Evolutionary conservation across 768 basidiomycete genomes (phyloP), one percentile per base, ranked within the genome.

Genomic region (Mycena chlorophos): DNA sequence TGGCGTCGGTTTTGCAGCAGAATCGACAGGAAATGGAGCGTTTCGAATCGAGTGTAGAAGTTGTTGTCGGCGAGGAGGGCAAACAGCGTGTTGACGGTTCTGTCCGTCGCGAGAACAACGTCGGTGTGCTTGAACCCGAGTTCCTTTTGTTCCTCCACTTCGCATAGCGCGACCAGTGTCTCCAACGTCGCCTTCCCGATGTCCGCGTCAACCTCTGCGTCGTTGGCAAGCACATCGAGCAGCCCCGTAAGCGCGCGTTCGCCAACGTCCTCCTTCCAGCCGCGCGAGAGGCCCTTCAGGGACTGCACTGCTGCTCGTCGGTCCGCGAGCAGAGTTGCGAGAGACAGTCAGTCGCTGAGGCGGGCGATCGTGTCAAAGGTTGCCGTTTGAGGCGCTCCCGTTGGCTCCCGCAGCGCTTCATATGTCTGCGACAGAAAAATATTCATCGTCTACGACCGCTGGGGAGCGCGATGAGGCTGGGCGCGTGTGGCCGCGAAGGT

Each of bases 161-260:
- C 94, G 70, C 94, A 97, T 26, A 99, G 78, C 56, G 86, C 72
- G 66, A 84, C 82, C 51, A 98, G 75, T 1, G 94, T 97, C 75
- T 99, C 97, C 63, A 99, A 74, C 3, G 88, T 87, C 20, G 94
- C 95, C 67, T 92, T 97, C 1, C 88, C 95, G 57, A 90, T 91
- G 64, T 98, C 97, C 4, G 86, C 78, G 69, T 99, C 97, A 49
- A 94, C 82, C 62, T 91, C 87, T 0, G 94, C 90, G 67, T 98
- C 95, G 56, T 89, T 89, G 65, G 87, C 81, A 28, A 98, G 75
- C 28, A 92, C 88, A 26, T 88, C 86, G 3, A 97, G 67, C 17
- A 98, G 81, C 3, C 91, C 88, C 8, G 80, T 73, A 6, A 98
- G 77, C 1, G 93, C 89, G 45, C 79, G 78, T 57, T 83, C 79